Evolutionary conservation across 2,329 filamentous ascomycete genomes (phyloP).

Genomic region (Penicillium sp.): DNA sequence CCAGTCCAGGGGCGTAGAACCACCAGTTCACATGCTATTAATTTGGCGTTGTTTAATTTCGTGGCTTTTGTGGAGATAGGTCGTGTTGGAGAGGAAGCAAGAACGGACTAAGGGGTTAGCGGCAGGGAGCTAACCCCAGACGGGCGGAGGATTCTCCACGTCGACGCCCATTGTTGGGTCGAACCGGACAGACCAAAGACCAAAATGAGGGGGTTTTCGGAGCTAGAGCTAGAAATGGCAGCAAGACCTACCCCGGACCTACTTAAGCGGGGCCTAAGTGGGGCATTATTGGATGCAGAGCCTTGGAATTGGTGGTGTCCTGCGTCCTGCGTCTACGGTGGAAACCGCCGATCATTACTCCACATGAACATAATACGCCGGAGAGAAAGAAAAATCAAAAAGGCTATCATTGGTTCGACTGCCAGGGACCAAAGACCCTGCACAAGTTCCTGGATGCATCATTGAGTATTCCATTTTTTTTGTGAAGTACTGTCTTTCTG

Average conservation of each 20-base stretch:
- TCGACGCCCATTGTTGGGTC: neutral
- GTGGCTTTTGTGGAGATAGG: neutral
- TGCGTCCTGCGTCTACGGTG: neutral
- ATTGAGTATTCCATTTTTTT: neutral
- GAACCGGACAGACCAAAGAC: neutral
- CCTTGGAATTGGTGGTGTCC: neutral
- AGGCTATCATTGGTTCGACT: neutral
- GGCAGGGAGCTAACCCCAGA: neutral
- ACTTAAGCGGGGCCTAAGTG: neutral
- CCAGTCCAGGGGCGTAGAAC: neutral
- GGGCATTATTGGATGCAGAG: neutral
- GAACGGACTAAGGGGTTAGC: neutral
- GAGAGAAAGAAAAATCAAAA: neutral
- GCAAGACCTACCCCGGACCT: constrained; percentile 4
- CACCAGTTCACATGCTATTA: neutral
- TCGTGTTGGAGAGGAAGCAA: neutral
- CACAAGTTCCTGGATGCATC: neutral
- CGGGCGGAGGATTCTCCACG: neutral
- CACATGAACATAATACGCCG: neutral
- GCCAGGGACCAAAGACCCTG: constrained; percentile 4
- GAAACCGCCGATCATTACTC: neutral
- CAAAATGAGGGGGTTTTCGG: constrained; percentile 3
- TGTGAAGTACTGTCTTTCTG: neutral
- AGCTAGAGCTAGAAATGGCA: neutral
- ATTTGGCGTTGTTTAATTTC: neutral